phyloP scores from a whole-genome alignment of 176 grass and related monocot genomes.

The Avena eriantha region DNA sequence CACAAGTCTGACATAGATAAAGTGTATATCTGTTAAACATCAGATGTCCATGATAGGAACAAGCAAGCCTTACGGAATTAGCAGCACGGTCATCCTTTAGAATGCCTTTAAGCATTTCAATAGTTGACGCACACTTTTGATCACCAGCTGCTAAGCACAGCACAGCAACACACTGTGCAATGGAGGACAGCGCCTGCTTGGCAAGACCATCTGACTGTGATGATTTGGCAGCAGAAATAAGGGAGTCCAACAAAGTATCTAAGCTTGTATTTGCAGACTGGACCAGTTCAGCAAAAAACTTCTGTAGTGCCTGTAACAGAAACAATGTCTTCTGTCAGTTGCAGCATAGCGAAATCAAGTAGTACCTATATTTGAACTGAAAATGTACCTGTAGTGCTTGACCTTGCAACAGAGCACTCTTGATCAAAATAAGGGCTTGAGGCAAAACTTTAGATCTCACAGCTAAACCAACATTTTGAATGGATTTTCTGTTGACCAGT shows the following conservation, averaged over 20 bases:
- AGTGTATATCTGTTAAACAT: background rate
- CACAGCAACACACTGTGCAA: conserved; percentile 15
- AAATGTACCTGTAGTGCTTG: conserved; percentile 2
- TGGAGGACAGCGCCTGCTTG: background rate
- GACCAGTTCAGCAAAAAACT: background rate
- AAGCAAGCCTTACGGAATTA: conserved; percentile 7
- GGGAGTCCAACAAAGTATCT: conserved; percentile 2
- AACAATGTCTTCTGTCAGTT: background rate
- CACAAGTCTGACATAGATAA: background rate
- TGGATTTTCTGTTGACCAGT: background rate
- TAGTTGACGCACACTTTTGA: conserved; percentile 7
- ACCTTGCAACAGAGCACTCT: conserved; percentile 10
- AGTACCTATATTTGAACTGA: background rate
- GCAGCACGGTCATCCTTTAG: conserved; percentile 1
- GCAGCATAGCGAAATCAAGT: background rate
- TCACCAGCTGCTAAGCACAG: conserved; percentile 18
- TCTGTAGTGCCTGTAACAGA: background rate
- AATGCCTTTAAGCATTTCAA: conserved; percentile 23
- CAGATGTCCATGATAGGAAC: background rate
- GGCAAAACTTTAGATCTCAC: background rate
- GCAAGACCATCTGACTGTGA: background rate
- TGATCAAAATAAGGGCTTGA: conserved; percentile 14
- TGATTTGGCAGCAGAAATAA: conserved; percentile 7
- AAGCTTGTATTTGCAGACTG: conserved; percentile 11
- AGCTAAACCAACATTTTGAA: conserved; percentile 14